Base-by-base conservation (phyloP, 148 eudicot species). In the Camellia lanceoleosa region DNA sequence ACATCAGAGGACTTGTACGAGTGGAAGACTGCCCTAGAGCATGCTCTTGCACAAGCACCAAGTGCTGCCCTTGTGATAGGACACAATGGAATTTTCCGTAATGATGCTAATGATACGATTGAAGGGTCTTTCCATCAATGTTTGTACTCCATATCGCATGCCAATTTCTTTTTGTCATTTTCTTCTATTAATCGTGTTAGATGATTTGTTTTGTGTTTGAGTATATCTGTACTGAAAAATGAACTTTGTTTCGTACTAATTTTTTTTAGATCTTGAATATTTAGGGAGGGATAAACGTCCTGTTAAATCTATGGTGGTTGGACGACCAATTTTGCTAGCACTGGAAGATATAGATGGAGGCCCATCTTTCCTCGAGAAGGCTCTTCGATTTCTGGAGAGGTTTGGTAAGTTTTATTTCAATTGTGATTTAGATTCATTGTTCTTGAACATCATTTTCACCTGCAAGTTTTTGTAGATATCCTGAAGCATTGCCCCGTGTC, bases 41-140 rank as follows among this genome's bases (percentile, higher is more conserved):
- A 86, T 80, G 98, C 99, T 87, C 98, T 97, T 84, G 97, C 94
- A 49, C 99, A 97, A 84, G 98, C 99, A 59, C 99, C 99, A 18
- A 94, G 92, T 91, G 98, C 99, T 80, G 98, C 98, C 80, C 97
- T 94, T 87, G 98, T 91, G 84, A 97, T 97, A 95, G 98, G 98
- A 82, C 95, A 94, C 80, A 92, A 94, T 82, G 99, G 99, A 73
- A 92, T 97, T 82, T 97, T 97, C 81, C 93, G 95, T 71, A 97
- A 84, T 88, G 98, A 93, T 80, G 81, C 90, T 30, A 92, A 73
- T 84, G 95, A 92, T 88, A 69, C 87, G 20, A 84, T 85, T 86
- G 99, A 94, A 78, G 97, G 97, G 68, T 87, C 99, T 78, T 97
- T 94, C 76, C 84, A 88, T 82, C 97, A 92, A 89, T 90, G 99